Evolutionary conservation across 164 flowering plant genomes (phyloP), one percentile per base, ranked within the genome.

Genomic region (Hamamelis virginiana): DNA sequence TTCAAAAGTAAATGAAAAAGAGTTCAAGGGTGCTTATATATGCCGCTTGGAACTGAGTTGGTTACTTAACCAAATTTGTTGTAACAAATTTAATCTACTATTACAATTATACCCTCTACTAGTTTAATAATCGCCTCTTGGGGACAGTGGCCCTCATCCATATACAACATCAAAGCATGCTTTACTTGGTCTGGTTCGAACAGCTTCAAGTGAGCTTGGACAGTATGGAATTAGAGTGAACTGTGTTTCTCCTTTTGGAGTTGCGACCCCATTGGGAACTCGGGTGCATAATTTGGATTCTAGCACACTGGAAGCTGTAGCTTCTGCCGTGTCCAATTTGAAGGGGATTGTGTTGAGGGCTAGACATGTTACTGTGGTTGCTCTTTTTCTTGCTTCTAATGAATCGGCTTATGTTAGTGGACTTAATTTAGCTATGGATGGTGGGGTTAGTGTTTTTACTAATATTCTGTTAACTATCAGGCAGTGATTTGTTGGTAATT

Each of bases 381-480:
- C 38, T 25, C 53, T 64, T 18, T 64, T 64, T 64, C 53, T 64
- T 15, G 67, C 67, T 18, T 64, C 67, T 1, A 56, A 64, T 48
- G 67, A 64, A 46, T 64, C 67, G 19, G 41, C 41, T 47, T 64
- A 64, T 48, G 16, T 64, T 5, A 64, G 55, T 47, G 55, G 67
- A 46, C 67, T 47, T 48, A 64, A 64, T 26, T 64, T 64, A 16
- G 56, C 53, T 64, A 56, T 64, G 25, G 56, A 64, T 48, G 56
- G 66, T 13, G 67, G 67, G 33, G 19, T 23, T 13, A 47, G 50
- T 25, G 55, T 64, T 46, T 21, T 64, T 14, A 10, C 8, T 25
- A 57, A 13, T 23, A 15, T 8, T 57, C 4, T 50, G 19, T 22
- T 28, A 10, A 22, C 1, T 9, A 10, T 22, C 59, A 56, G 23